These are phyloP conservation scores for Candida odintsovae DNA, from an alignment of 805 yeast genomes.

Conservation along the genomic window DNA sequence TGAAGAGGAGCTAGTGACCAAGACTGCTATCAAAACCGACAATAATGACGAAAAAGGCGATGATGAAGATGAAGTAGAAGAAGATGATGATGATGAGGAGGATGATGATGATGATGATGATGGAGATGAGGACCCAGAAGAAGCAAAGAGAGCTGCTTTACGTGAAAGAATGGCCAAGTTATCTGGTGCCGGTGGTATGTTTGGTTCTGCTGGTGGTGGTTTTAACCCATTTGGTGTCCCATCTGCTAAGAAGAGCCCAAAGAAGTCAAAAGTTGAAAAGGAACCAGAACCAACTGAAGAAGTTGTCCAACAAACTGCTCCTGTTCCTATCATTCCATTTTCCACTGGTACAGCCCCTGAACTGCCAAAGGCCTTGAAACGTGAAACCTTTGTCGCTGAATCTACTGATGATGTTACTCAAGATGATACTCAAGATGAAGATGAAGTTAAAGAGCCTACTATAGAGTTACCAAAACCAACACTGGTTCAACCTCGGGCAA, in stretches of 20 bases:
- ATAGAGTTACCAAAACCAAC: neutral
- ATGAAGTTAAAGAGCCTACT: neutral
- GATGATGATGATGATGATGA: constrained; percentile 44
- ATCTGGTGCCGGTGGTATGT: constrained; percentile 69
- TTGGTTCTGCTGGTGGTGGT: constrained; percentile 24
- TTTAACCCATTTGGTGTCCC: constrained; percentile 38
- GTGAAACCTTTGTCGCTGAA: constrained; percentile 7
- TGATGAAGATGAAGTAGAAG: constrained; percentile 54
- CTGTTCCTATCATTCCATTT: constrained; percentile 52
- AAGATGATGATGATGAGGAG: constrained; percentile 39
- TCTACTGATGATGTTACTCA: constrained; percentile 6
- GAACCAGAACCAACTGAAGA: constrained; percentile 10
- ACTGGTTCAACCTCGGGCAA: constrained; percentile 7
- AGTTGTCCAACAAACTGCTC: constrained; percentile 19
- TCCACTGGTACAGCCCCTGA: constrained; percentile 26
- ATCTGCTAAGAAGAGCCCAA: constrained; percentile 18
- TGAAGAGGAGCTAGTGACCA: constrained; percentile 27
- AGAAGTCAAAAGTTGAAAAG: constrained; percentile 21
- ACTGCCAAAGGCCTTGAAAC: constrained; percentile 17
- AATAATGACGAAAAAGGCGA: constrained; percentile 38
- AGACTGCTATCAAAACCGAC: constrained; percentile 15
- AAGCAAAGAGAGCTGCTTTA: constrained; percentile 64
- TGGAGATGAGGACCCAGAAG: constrained; percentile 70
- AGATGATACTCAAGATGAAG: constrained; percentile 2
- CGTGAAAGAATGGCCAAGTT: constrained; percentile 95